These are phyloP conservation scores for Cytospora schulzeri DNA, from an alignment of 2,329 filamentous ascomycete genomes.

Conservation along the genomic window DNA sequence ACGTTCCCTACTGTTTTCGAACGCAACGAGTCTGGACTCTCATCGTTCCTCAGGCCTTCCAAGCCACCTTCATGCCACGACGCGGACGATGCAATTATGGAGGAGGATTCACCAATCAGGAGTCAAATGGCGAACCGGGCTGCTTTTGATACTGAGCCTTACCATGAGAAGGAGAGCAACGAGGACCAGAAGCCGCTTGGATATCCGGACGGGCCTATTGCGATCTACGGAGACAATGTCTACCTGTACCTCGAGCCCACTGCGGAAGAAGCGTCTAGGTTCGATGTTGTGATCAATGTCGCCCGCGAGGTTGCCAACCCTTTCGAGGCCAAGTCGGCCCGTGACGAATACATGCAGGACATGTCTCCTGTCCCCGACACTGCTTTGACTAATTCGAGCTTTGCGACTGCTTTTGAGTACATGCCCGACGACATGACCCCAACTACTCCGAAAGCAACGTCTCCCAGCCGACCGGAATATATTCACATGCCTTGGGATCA, in stretches of 20 bases:
- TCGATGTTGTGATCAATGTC: conserved; percentile 84
- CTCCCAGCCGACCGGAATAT: conserved; percentile 68
- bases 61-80: conserved; percentile 38
- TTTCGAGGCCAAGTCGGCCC: conserved; percentile 49
- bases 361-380: conserved; percentile 57
- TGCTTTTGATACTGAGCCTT: conserved; percentile 61
- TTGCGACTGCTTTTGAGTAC: conserved; percentile 63
- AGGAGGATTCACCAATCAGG: conserved; percentile 61
- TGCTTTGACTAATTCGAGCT: conserved; percentile 59
- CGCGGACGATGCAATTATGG: conserved; percentile 50
- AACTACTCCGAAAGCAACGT: conserved; percentile 58
- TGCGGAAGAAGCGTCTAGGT: conserved; percentile 73
- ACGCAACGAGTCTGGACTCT: conserved; percentile 62
- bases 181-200: conserved; percentile 80
- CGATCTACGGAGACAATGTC: conserved; percentile 77
- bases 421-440: conserved; percentile 51
- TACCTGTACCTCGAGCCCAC: conserved; percentile 81
- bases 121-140: conserved; percentile 64
- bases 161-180: conserved; percentile 69
- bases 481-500: conserved; percentile 88
- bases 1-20: conserved; percentile 62
- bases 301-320: conserved; percentile 81
- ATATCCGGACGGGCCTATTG: conserved; percentile 79
- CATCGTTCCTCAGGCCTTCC: conserved; percentile 57
- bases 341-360: conserved; percentile 33